phyloP scores from a whole-genome alignment of 768 basidiomycete genomes.

The Termitomyces sp. region DNA sequence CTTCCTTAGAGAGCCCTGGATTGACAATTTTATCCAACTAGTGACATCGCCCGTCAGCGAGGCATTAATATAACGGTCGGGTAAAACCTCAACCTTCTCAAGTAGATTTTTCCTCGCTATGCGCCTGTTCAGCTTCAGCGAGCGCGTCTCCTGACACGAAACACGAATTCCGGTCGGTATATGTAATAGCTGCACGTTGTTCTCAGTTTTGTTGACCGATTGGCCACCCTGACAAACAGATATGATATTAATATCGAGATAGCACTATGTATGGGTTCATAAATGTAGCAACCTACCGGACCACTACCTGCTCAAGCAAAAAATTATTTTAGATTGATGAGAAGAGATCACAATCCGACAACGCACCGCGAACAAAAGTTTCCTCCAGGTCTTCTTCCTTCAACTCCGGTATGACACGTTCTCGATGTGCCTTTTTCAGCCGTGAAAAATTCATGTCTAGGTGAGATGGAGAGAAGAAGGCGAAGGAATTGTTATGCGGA shows the following conservation, averaged over 20 bases:
- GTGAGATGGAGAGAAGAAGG: constrained; percentile 16
- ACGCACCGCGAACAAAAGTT: constrained; percentile 75
- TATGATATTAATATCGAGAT: constrained; percentile 20
- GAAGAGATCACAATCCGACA: background rate
- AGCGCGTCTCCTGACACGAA: constrained; percentile 84
- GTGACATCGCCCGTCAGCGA: constrained; percentile 16
- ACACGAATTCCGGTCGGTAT: constrained; percentile 86
- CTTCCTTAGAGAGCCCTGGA: constrained; percentile 71
- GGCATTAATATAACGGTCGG: constrained; percentile 4
- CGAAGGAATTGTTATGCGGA: constrained; percentile 23
- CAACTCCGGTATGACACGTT: constrained; percentile 60
- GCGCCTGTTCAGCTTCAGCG: constrained; percentile 71
- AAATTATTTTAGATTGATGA: background rate
- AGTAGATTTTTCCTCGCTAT: constrained; percentile 67
- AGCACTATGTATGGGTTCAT: constrained; percentile 11
- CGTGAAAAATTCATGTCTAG: constrained; percentile 52
- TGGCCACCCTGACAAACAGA: constrained; percentile 67
- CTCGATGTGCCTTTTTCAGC: constrained; percentile 62
- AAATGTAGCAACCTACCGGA: constrained; percentile 41
- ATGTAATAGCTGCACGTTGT: constrained; percentile 87
- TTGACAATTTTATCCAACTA: constrained; percentile 70
- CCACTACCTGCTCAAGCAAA: constrained; percentile 58
- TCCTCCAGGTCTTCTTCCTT: constrained; percentile 83
- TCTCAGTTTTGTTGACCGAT: constrained; percentile 92
- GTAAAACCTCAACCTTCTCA: constrained; percentile 52